Evolutionary conservation across 2,329 filamentous ascomycete genomes (phyloP).

Genomic region (Albophoma yamanashiensis): DNA sequence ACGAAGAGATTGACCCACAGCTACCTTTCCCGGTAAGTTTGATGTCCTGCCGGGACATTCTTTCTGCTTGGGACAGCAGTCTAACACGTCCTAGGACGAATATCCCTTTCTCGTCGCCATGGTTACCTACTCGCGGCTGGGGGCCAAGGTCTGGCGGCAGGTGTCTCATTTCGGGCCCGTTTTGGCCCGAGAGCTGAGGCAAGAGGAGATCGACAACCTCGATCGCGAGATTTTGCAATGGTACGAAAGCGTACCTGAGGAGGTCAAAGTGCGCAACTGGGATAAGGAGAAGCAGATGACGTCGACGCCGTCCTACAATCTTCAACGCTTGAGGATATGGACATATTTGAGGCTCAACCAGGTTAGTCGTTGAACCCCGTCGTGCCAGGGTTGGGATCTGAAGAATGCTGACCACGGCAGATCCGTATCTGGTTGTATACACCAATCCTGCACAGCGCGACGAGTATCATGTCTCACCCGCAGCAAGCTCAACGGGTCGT

Average conservation of each 20-base stretch:
- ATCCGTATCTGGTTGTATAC: constrained; percentile 85
- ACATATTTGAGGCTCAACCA: constrained; percentile 83
- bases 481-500: constrained; percentile 64
- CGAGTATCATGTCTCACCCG: constrained; percentile 69
- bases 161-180: constrained; percentile 57
- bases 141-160: constrained; percentile 77
- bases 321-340: constrained; percentile 68
- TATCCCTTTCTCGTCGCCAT: constrained; percentile 70
- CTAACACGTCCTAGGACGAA: constrained; percentile 28
- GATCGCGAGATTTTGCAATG: constrained; percentile 80
- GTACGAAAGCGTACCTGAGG: constrained; percentile 65
- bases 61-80: neutral
- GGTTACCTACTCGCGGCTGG: constrained; percentile 74
- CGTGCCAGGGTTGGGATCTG: neutral
- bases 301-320: constrained; percentile 49
- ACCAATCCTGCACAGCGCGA: constrained; percentile 74
- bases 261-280: constrained; percentile 50
- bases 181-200: constrained; percentile 52
- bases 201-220: constrained; percentile 67
- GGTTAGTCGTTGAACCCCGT: constrained; percentile 16
- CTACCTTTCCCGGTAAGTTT: constrained; percentile 65
- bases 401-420: constrained; percentile 9
- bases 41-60: neutral
- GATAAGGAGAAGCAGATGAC: constrained; percentile 38
- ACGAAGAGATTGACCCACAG: constrained; percentile 72